Evolutionary conservation across 768 basidiomycete species (phyloP), one percentile per base, ranked within the genome.

Genomic region (Panaeolus cyanescens): DNA sequence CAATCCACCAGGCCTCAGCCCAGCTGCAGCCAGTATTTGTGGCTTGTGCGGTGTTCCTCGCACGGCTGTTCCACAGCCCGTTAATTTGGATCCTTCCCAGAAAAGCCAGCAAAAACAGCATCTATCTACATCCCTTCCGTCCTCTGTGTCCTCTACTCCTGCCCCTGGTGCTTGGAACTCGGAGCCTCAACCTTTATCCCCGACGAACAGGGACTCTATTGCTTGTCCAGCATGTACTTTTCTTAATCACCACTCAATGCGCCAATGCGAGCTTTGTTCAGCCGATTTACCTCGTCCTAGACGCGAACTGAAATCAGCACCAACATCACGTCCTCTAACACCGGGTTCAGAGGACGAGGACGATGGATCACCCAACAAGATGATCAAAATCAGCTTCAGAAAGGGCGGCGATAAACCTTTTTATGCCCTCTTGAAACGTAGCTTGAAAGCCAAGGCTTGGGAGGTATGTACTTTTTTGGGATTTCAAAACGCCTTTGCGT

Each of bases 161-260:
- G 45, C 45, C 45, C 45, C 45, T 50, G 45, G 25, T 25, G 22
- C 20, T 42, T 42, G 22, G 45, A 50, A n/a, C 45, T 28, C 45
- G 25, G 45, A 50, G 45, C 45, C 45, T 50, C 45, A 50, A 50
- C 45, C 45, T 50, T 61, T 75, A 10, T 75, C 79, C 3, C 69
- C 72, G 15, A 28, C 45, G 30, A 64, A 62, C 62, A 61, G 71
- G 17, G 73, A 74, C 2, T 71, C 81, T 32, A 79, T 91, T 42
- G 75, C 90, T 13, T 99, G 96, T 72, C 83, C 88, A 1, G 88
- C 87, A 1, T 99, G 97, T 71, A 99, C 96, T 1, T 99, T 96
- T 71, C 78, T 96, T 12, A 99, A 99, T 74, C 88, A 92, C 62
- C 86, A 86, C 0, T 88, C 85, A 1, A 78, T 95, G 59, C 73